Evolutionary conservation across 495 filamentous ascomycete species (phyloP).

Genomic region (Talaromyces adpressus): DNA sequence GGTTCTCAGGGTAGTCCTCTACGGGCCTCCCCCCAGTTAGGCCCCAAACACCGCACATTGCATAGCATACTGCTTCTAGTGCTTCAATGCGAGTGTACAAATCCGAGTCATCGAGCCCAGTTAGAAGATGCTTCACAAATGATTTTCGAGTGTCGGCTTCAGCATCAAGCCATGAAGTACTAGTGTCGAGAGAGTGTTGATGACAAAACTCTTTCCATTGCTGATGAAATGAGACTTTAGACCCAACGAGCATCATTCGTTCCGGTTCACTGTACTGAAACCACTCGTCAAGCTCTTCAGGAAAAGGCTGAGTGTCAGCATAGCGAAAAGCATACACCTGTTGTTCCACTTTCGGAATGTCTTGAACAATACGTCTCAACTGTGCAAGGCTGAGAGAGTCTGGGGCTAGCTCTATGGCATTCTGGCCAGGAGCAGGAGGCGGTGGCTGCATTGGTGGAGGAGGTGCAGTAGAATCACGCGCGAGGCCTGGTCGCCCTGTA

Average conservation of each 20-base stretch:
- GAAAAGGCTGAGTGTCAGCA: slow-evolving; percentile 68
- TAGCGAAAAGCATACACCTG: slow-evolving; percentile 93
- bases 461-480: slow-evolving; percentile 48
- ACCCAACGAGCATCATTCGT: slow-evolving; percentile 55
- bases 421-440: slow-evolving; percentile 47
- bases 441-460: slow-evolving; percentile 53
- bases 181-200: slow-evolving; percentile 23
- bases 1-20: slow-evolving; percentile 20
- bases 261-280: slow-evolving; percentile 84
- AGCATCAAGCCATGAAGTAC: slow-evolving; percentile 47
- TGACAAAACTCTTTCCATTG: slow-evolving; percentile 48
- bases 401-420: slow-evolving; percentile 38
- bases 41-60: slow-evolving; percentile 71
- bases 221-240: slow-evolving; percentile 64
- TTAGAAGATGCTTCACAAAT: slow-evolving; percentile 37
- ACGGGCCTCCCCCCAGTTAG: slow-evolving; percentile 52
- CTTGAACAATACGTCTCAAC: slow-evolving; percentile 69
- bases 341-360: slow-evolving; percentile 70
- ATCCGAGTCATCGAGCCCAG: slow-evolving; percentile 41
- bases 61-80: slow-evolving; percentile 70
- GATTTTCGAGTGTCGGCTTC: slow-evolving; percentile 32
- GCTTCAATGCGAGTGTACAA: slow-evolving; percentile 49
- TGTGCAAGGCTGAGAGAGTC: slow-evolving; percentile 82
- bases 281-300: slow-evolving; percentile 93
- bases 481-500: slow-evolving; percentile 41